Conservation (phyloP, 352 stramenopile genomes). For the Phytophthora pini region DNA sequence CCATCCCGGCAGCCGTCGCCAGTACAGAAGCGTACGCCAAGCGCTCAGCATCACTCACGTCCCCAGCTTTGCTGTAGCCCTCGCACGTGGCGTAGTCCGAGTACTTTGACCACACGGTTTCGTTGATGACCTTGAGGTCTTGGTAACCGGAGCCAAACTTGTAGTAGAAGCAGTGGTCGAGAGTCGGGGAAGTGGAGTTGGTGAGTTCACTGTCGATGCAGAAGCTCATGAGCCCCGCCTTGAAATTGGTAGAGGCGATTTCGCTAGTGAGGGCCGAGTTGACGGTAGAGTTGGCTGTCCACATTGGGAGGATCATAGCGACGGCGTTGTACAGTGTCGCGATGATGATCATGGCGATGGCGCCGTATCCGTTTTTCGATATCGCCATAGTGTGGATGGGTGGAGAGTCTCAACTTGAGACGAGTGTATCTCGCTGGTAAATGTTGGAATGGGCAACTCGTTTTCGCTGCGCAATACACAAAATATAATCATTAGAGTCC, state of each 20-base stretch:
- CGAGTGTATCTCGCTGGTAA: too few relatives aligned
- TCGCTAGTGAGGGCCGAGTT: constrained; percentile 9
- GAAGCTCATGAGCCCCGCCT: constrained; percentile 26
- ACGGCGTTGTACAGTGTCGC: constrained; percentile 25
- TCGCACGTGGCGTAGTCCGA: constrained; percentile 53
- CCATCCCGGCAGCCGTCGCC: constrained; percentile 50
- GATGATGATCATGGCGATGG: constrained; percentile 22
- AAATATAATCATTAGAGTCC: constrained; percentile 14
- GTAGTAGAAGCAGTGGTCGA: constrained; percentile 79
- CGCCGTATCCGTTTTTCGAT: constrained; percentile 22
- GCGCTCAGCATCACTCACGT: constrained; percentile 30
- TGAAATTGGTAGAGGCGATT: constrained; percentile 21
- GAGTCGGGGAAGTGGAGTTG: constrained; percentile 35
- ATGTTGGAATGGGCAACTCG: neutral
- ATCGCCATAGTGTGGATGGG: constrained; percentile 1
- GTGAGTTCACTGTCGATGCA: constrained; percentile 57
- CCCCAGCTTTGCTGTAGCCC: constrained; percentile 46
- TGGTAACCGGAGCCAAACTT: constrained; percentile 51
- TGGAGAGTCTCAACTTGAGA: neutral
- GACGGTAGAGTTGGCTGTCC: constrained; percentile 23
- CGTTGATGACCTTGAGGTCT: constrained; percentile 40
- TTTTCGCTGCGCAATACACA: neutral
- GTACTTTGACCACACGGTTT: constrained; percentile 48
- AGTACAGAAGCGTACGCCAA: constrained; percentile 42
- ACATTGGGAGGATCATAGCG: constrained; percentile 25